Evolutionary conservation across 2,329 filamentous ascomycete genomes (phyloP).

Genomic region (Fusarium guadeloupense): DNA sequence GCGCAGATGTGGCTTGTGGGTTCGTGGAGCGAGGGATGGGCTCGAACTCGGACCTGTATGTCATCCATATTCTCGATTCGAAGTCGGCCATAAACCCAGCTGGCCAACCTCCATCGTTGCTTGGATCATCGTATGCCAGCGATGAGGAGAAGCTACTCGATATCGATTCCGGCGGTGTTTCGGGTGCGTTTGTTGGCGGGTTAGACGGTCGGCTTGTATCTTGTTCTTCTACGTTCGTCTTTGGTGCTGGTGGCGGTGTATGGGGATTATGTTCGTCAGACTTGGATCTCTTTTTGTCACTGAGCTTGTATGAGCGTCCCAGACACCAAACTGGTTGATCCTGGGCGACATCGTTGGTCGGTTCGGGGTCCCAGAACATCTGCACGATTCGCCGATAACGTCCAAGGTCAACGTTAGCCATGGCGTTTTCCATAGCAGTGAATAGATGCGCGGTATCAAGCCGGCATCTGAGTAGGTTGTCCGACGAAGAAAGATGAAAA

Average conservation of each 20-base stretch:
- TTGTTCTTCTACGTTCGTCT: conserved; percentile 19
- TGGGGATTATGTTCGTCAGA: conserved; percentile 26
- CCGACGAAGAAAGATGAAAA: background rate
- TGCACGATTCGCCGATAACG: conserved; percentile 84
- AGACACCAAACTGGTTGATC: conserved; percentile 87
- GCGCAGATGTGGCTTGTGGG: conserved; percentile 72
- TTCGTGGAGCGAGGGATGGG: conserved; percentile 82
- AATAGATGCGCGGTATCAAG: conserved; percentile 8
- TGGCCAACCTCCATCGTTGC: conserved; percentile 75
- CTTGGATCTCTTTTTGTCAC: conserved; percentile 25
- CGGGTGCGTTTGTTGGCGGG: conserved; percentile 47
- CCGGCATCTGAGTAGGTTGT: conserved; percentile 17
- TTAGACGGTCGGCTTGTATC: conserved; percentile 31
- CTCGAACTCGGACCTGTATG: conserved; percentile 88
- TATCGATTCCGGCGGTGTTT: conserved; percentile 59
- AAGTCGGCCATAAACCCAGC: conserved; percentile 88
- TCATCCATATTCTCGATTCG: conserved; percentile 94
- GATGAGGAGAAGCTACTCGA: conserved; percentile 63
- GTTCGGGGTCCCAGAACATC: conserved; percentile 92
- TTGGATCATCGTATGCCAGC: conserved; percentile 57
- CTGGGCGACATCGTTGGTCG: conserved; percentile 76
- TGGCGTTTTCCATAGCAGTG: conserved; percentile 48
- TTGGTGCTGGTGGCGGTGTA: conserved; percentile 35
- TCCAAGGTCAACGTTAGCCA: conserved; percentile 74
- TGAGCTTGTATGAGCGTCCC: conserved; percentile 61